Evolutionary conservation across 2,329 filamentous ascomycete genomes (phyloP).

Genomic region (Keithomyces neogunnii): DNA sequence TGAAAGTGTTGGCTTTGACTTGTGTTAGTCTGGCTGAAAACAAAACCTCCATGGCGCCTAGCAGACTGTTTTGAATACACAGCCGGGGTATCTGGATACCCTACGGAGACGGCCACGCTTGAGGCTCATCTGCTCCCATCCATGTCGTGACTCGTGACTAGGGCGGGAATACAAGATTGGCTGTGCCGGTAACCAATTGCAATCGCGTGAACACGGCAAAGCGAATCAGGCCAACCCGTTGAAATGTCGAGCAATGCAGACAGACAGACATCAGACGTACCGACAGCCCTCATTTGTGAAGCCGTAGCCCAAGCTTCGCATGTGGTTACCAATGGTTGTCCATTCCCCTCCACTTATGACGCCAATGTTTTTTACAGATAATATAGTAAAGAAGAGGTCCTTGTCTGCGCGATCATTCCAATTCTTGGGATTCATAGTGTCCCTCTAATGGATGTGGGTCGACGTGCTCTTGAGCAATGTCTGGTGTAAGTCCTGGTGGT

Average conservation of each 20-base stretch:
- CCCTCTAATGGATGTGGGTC: constrained; percentile 4
- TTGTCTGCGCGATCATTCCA: constrained; percentile 55
- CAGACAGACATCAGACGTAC: constrained; percentile 31
- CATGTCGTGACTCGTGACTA: not conserved
- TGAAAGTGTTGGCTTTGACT: constrained; percentile 51
- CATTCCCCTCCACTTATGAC: constrained; percentile 55
- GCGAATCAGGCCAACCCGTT: constrained; percentile 1
- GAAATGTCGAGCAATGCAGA: not conserved
- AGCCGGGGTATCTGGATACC: not conserved
- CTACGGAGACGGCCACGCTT: not conserved
- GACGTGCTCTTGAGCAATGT: constrained; percentile 9
- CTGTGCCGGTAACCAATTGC: not conserved
- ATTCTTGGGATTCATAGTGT: constrained; percentile 45
- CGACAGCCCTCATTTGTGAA: constrained; percentile 58
- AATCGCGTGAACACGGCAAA: not conserved
- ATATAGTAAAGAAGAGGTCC: constrained; percentile 55
- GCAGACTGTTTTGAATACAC: not conserved
- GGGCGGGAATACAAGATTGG: not conserved
- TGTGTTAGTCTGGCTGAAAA: not conserved
- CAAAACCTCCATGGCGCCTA: not conserved
- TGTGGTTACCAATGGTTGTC: constrained; percentile 52
- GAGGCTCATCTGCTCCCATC: not conserved
- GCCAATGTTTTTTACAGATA: constrained; percentile 54
- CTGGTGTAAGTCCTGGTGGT: not conserved
- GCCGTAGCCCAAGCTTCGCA: constrained; percentile 50